phyloP scores from a whole-genome alignment of 345 rosid genomes.

The Populus tremula region DNA sequence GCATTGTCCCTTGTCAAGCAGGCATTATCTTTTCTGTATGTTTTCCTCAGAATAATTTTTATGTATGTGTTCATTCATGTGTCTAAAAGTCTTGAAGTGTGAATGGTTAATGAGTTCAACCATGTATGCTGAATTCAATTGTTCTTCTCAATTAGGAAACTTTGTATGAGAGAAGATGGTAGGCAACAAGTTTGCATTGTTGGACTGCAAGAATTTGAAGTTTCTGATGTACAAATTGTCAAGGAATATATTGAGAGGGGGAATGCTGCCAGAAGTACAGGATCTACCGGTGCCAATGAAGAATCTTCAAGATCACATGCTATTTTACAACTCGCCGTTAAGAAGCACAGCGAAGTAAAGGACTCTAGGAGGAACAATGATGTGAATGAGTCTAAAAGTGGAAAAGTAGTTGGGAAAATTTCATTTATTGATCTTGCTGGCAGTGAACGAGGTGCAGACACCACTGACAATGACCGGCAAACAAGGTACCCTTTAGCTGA shows the following conservation, averaged over 20 bases:
- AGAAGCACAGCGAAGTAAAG: conserved; percentile 82
- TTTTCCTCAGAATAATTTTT: not conserved
- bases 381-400: conserved; percentile 62
- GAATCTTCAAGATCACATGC: conserved; percentile 99
- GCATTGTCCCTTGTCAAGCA: not conserved
- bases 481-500: conserved; percentile 55
- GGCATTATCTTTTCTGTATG: not conserved
- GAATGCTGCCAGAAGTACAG: conserved; percentile 89
- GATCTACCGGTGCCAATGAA: conserved; percentile 98
- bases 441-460: conserved; percentile 98
- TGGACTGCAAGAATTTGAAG: conserved; percentile 96
- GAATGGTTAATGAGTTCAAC: conserved; percentile 6
- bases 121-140: conserved; percentile 12
- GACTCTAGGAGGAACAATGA: conserved; percentile 78
- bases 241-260: conserved; percentile 94
- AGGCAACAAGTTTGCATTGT: conserved; percentile 98
- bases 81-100: not conserved
- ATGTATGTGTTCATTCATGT: not conserved
- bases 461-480: conserved; percentile 97
- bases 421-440: conserved; percentile 99
- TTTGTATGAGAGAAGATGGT: conserved; percentile 99
- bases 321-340: conserved; percentile 84
- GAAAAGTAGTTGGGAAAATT: conserved; percentile 88
- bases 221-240: conserved; percentile 88
- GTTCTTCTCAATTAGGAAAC: conserved; percentile 56